Percentiles rank a stretch among this genome's conserved stretches.
Evolutionary conservation across 306 rosid genomes (phyloP).

Genomic region (Trichosanthes cucumerina): DNA sequence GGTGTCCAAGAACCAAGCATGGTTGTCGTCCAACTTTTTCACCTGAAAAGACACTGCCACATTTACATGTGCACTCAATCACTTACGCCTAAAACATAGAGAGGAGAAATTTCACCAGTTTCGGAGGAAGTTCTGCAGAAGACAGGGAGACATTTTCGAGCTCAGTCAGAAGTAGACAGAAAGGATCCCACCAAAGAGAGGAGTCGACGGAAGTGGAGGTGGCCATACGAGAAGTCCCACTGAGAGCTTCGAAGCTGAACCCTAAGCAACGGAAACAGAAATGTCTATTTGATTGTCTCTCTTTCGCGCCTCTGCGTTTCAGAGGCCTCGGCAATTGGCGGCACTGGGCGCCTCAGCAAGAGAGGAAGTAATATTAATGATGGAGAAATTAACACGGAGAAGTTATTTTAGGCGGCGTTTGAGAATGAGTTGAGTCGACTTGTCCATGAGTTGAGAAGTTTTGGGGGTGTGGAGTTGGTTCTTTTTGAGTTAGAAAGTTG

Average conservation of each 20-base stretch:
- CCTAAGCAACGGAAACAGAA: not conserved
- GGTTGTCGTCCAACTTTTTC: conserved; percentile 66
- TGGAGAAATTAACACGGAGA: too few species aligned
- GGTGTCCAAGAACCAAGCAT: conserved; percentile 55
- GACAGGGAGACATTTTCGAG: conserved; percentile 61
- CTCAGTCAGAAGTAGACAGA: conserved; percentile 50
- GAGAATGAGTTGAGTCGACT: too few species aligned
- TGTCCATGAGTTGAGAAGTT: too few species aligned
- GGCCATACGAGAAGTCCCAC: conserved; percentile 38
- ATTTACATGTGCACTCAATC: not conserved
- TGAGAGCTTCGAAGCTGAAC: conserved; percentile 5
- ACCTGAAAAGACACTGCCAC: conserved; percentile 29
- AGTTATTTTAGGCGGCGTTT: too few species aligned
- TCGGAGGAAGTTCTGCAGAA: conserved; percentile 42
- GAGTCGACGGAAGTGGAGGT: conserved; percentile 47
- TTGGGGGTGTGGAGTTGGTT: too few species aligned
- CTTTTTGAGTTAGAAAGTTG: too few species aligned
- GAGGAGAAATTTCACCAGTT: conserved; percentile 32
- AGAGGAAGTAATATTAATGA: not conserved
- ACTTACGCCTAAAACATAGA: not conserved
- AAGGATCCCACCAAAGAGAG: conserved; percentile 92
- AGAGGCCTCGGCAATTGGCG: not conserved
- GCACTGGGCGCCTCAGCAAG: not conserved
- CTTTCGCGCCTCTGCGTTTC: conserved; percentile 7
- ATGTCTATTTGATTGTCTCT: not conserved